Evolutionary conservation across 345 rosid genomes (phyloP), one percentile per base, ranked within the genome.

Genomic region (Diplotaxis tenuifolia): DNA sequence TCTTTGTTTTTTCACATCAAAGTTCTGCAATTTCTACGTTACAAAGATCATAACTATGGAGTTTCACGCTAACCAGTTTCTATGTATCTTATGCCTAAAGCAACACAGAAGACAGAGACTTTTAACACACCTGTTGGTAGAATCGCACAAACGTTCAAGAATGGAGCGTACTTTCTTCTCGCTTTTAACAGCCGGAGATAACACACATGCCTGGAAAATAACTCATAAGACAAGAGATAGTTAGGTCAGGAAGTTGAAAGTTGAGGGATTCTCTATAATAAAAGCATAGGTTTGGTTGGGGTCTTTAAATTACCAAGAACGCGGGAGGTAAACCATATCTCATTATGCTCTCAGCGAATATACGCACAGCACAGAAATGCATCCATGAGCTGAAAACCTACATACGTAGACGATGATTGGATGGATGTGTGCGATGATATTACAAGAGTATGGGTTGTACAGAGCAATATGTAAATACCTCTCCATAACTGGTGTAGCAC

Each of bases 351-450:
- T 96, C 98, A 59, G 97, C 82, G 77, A 89, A 96, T 65, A 87
- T 22, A 63, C 98, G 96, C 9, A 96, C 90, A 73, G 97, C 98
- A 86, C 97, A 96, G 68, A 96, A 96, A 82, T 96, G 99, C 99
- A 96, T 96, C 98, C 97, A 96, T 11, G 97, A 88, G 82, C 90
- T 90, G 77, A 96, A 96, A 81, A 92, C 98, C 98, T 96, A 83
- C 79, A 87, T 62, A 68, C n/a, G 55, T 56, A 38, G 38, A 65
- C 34, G 6, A 40, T 25, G 16, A 56, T 47, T 23, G 61, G 50
- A 34, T 72, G 8, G 34, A 31, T 50, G 18, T 21, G 23, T 61
- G 27, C 12, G 14, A 36, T 22, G 16, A 38, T 18, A 22, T 40
- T 20, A 65, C 19, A 32, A 45, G 61, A 42, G 34, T 34, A 55